phyloP scores from a whole-genome alignment of 2,329 filamentous ascomycete species.

The Calonectria montana region DNA sequence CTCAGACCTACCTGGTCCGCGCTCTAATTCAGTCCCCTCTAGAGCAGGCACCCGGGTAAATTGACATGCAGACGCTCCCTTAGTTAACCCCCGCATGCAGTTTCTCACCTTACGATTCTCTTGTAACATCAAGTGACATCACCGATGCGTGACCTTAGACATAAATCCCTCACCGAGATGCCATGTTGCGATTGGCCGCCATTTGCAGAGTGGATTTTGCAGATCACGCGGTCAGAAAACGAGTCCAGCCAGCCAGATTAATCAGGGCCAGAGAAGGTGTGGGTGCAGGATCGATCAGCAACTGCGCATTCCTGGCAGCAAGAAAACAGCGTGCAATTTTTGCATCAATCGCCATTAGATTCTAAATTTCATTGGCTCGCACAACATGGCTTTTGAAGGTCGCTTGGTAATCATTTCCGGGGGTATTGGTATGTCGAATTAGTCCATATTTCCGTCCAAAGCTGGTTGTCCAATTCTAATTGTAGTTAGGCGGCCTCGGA shows the following conservation, averaged over 20 bases:
- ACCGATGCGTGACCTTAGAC: not conserved
- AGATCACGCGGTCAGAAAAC: not conserved
- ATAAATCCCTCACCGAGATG: not conserved
- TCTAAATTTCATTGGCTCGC: not conserved
- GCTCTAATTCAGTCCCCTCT: too few relatives aligned
- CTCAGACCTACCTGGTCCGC: too few relatives aligned
- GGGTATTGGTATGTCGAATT: not conserved
- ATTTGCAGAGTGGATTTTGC: not conserved
- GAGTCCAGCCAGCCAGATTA: not conserved
- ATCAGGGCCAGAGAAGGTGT: not conserved
- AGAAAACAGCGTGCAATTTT: not conserved
- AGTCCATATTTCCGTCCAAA: too few relatives aligned
- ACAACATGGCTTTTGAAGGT: conserved; percentile 1
- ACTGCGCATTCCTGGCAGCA: not conserved
- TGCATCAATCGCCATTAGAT: not conserved
- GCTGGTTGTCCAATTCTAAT: not conserved
- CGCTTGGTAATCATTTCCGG: conserved; percentile 13
- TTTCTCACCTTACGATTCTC: not conserved
- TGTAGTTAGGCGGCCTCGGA: not conserved
- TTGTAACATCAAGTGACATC: too few relatives aligned
- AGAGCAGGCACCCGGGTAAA: too few relatives aligned
- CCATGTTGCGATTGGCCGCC: not conserved
- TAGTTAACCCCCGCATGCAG: not conserved
- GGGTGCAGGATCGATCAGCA: not conserved
- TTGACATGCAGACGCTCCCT: too few relatives aligned